Base-by-base conservation (phyloP, 306 rosid species). In the Trifolium pratense region DNA sequence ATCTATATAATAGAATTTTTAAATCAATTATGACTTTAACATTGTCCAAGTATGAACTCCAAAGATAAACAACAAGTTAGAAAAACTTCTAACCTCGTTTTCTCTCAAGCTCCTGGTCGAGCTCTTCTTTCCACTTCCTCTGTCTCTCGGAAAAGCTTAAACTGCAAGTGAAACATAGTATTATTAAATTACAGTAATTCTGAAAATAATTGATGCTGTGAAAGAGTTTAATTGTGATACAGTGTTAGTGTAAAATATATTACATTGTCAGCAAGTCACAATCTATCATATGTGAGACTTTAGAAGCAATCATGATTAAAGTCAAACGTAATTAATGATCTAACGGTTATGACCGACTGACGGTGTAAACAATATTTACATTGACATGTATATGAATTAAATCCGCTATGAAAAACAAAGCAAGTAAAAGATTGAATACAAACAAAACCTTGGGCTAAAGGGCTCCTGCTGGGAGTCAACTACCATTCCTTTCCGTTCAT, bases 81-180 rank as follows among this genome's bases (percentile, higher is more conserved):
- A 29, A 4, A 83, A 72, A 42, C 13, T 68, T 71, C 76, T 65
- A 70, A 95, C 99, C 99, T 92, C 99, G 90, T 79, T 89, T 88
- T 81, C 97, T 87, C 82, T 89, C 97, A 20, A 95, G 99, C 87
- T 95, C 99, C 73, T 90, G 97, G 72, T 90, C 93, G 20, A 95
- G 99, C 85, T 95, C 99, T 85, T 92, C 99, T 79, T 95, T 92
- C 99, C 99, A 95, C 86, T 90, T 92, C 78, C 91, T 92, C 83
- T 92, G 91, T 78, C 87, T 92, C 80, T 95, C 97, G 5, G 97
- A 88, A 80, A 84, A 88, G 88, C 84, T 85, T 82, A 82, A 74
- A 73, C 97, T 90, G 87, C 75, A 61, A 71, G 65, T 34, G 69
- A n/a, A 65, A 65, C 64, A 36, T 52, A 45, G 5, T 18, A 16